phyloP scores from a whole-genome alignment of 768 basidiomycete genomes.

The Boletus tomentosulus region DNA sequence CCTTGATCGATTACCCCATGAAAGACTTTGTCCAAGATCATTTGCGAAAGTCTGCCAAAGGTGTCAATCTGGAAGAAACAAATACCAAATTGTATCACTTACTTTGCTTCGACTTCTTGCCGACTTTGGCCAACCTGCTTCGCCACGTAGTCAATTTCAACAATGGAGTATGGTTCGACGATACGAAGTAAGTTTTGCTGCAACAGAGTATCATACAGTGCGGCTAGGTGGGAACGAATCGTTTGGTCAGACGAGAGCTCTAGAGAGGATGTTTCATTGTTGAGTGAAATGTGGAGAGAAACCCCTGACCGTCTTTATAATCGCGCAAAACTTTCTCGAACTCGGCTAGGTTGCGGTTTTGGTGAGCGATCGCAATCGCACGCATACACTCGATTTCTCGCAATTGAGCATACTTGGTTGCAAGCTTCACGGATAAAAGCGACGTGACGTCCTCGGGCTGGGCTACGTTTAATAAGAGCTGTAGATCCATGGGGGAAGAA shows the following conservation, averaged over 20 bases:
- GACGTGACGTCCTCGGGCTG: conserved; percentile 93
- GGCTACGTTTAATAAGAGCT: neutral
- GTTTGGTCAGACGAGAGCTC: conserved; percentile 95
- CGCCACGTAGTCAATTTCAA: conserved; percentile 89
- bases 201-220: conserved; percentile 91
- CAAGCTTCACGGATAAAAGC: conserved; percentile 82
- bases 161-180: conserved; percentile 91
- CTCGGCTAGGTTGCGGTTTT: conserved; percentile 81
- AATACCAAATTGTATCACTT: conserved; percentile 21
- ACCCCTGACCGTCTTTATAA: conserved; percentile 66
- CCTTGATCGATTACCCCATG: conserved; percentile 97
- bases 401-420: conserved; percentile 79
- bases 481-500: conserved; percentile 7
- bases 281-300: neutral
- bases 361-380: conserved; percentile 90
- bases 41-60: conserved; percentile 76
- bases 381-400: conserved; percentile 96
- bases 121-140: conserved; percentile 80
- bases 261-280: conserved; percentile 26
- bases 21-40: conserved; percentile 95
- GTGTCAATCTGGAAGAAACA: conserved; percentile 2
- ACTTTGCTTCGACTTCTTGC: conserved; percentile 91
- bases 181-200: conserved; percentile 94
- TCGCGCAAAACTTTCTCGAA: conserved; percentile 87
- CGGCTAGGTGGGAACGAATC: conserved; percentile 90